Conservation (phyloP, 78 protist species). For the Speleostelium caveatum region DNA sequence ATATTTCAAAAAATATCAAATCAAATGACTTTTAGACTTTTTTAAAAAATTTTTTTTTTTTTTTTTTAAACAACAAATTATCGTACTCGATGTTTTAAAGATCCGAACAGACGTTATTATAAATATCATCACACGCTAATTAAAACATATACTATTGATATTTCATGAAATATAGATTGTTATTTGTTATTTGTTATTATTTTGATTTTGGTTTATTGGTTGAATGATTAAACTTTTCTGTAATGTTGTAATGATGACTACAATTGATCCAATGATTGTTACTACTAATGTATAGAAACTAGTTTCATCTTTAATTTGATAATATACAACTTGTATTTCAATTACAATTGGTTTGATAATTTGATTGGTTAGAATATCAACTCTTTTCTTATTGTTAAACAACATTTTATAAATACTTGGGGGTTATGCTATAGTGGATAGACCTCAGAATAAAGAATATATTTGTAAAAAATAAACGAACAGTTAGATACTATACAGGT, state of each 20-base stretch:
- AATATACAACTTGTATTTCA: conserved; percentile 52
- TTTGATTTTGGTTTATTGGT: too few relatives aligned
- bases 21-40: too few relatives aligned
- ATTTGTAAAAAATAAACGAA: conserved; percentile 58
- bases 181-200: too few relatives aligned
- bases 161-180: too few relatives aligned
- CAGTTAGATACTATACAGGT: conserved; percentile 23
- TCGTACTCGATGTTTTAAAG: too few relatives aligned
- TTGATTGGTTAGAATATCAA: neutral
- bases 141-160: too few relatives aligned
- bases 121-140: too few relatives aligned
- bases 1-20: too few relatives aligned
- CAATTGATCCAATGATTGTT: conserved; percentile 50
- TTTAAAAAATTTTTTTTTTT: too few relatives aligned
- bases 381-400: neutral
- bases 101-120: too few relatives aligned
- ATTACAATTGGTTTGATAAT: neutral
- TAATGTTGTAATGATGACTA: conserved; percentile 22
- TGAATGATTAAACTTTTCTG: too few relatives aligned
- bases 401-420: neutral
- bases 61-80: too few relatives aligned
- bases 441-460: neutral
- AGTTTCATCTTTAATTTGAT: neutral
- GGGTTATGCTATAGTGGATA: conserved; percentile 11
- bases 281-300: conserved; percentile 12